Base-by-base conservation (phyloP, 192 early-diverging fungal species). In the Phycomyces blakesleeanus region DNA sequence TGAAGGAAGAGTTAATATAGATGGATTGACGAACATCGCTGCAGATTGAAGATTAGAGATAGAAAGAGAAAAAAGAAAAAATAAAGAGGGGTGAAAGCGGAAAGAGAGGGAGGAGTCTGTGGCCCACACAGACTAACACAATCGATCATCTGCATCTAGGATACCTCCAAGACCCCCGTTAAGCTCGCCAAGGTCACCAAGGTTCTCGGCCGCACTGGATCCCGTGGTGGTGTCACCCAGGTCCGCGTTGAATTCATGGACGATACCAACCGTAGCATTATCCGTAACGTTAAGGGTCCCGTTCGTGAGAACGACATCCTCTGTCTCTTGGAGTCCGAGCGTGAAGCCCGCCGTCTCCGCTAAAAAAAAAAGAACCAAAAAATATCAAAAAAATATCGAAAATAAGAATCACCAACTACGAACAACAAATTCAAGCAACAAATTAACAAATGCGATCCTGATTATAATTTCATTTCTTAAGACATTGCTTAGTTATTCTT, bases 231-330 rank as follows among this genome's bases (percentile, higher is more conserved):
- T 83, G 96, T 98, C 79, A 98, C 96, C 76, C 96, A 91, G 83
- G 96, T 98, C 79, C 91, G 95, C 67, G 96, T 98, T 73, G 96
- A 97, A 79, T 93, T 98, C 82, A 87, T 97, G 80, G 95, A 97
- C 80, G 94, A 98, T 76, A 74, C 83, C 56, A 83, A 80, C 79
- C 96, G 96, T 59, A 89, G 91, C 77, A 96, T 98, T 85, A 95
- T 98, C 83, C 93, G 96, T 80, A 98, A 98, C 83, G 96, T 98
- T 71, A 96, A 95, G 88, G 96, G 96, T 57, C 96, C 96, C 66
- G 96, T 98, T 67, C 91, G 93, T 72, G 94, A 95, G 78, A 88
- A 90, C 84, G 93, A 95, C 78, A 87, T 97, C 72, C 82, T 97
- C 75, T 91, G 92, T 81, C 89, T 98, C 61, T 87, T 97, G 77